Conservation (phyloP, 1,284 basidiomycete species). For the Moesziomyces sp. region DNA sequence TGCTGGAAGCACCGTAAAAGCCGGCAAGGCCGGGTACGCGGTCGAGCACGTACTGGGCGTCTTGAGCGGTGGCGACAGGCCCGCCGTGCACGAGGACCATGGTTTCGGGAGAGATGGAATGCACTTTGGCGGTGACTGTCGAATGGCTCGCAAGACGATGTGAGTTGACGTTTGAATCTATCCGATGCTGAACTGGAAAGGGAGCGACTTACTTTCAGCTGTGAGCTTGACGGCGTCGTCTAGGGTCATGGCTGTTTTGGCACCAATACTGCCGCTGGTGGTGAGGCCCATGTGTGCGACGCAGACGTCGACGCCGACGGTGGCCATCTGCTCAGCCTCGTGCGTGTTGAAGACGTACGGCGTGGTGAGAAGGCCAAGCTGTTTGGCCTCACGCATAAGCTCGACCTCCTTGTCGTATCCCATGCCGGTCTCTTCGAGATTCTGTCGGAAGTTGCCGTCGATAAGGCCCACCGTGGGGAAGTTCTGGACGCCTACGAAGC, state of each 20-base stretch:
- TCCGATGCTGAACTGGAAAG: not conserved
- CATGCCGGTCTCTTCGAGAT: conserved; percentile 52
- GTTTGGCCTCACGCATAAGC: conserved; percentile 38
- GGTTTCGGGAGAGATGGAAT: conserved; percentile 30
- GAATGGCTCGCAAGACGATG: not conserved
- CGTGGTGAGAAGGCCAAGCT: conserved; percentile 36
- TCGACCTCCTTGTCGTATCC: conserved; percentile 42
- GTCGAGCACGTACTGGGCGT: conserved; percentile 45
- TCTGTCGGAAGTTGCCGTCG: conserved; percentile 45
- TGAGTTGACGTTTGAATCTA: not conserved
- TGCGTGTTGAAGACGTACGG: conserved; percentile 42
- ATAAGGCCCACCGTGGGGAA: conserved; percentile 50
- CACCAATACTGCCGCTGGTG: conserved; percentile 40
- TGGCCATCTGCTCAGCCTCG: conserved; percentile 41
- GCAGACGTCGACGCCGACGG: conserved; percentile 32
- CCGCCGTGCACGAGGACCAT: conserved; percentile 47
- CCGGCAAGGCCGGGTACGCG: conserved; percentile 39
- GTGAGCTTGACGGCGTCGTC: conserved; percentile 42
- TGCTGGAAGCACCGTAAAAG: conserved; percentile 49
- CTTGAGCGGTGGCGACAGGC: conserved; percentile 33
- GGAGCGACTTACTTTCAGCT: conserved; percentile 22
- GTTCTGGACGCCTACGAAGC: conserved; percentile 49
- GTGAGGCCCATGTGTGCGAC: conserved; percentile 49
- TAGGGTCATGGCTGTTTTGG: conserved; percentile 39
- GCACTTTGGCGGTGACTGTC: conserved; percentile 30